A percentile compares a stretch with the other conserved stretches of the same genome.
Evolutionary conservation across 2,329 filamentous ascomycete genomes (phyloP).

Genomic region (Xylariaceae sp.): DNA sequence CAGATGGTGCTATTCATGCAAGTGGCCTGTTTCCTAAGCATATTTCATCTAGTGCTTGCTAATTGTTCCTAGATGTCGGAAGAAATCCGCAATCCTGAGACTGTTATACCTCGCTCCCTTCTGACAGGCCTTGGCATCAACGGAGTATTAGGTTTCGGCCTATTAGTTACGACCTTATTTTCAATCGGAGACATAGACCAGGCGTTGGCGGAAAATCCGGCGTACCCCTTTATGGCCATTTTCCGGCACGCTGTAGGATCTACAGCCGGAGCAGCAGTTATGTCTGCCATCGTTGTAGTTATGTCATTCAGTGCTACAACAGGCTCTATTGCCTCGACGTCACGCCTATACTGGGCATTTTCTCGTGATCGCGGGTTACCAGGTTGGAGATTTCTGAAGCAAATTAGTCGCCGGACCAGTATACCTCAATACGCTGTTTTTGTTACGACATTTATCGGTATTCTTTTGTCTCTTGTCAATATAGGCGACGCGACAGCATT

Average conservation of each 20-base stretch:
- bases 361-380: constrained; percentile 30
- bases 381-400: constrained; percentile 20
- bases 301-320: constrained; percentile 56
- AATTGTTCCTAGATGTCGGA: constrained; percentile 48
- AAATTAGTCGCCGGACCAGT: constrained; percentile 21
- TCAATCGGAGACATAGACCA: constrained; percentile 57
- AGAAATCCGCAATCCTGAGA: constrained; percentile 54
- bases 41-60: constrained; percentile 15
- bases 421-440: constrained; percentile 26
- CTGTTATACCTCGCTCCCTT: constrained; percentile 57
- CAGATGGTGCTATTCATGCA: constrained; percentile 44
- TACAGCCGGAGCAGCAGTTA: constrained; percentile 54
- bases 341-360: constrained; percentile 63
- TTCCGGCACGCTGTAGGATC: constrained; percentile 58
- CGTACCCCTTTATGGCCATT: constrained; percentile 65
- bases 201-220: constrained; percentile 51
- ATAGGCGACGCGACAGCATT: constrained; percentile 27
- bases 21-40: neutral
- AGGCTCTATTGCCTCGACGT: constrained; percentile 60
- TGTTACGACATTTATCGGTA: constrained; percentile 6
- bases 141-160: constrained; percentile 57
- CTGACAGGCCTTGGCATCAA: constrained; percentile 57
- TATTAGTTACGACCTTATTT: constrained; percentile 61
- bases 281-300: constrained; percentile 56
- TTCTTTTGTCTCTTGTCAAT: constrained; percentile 28